Conservation (phyloP, 768 basidiomycete genomes). For the Pisolithus orientalis region DNA sequence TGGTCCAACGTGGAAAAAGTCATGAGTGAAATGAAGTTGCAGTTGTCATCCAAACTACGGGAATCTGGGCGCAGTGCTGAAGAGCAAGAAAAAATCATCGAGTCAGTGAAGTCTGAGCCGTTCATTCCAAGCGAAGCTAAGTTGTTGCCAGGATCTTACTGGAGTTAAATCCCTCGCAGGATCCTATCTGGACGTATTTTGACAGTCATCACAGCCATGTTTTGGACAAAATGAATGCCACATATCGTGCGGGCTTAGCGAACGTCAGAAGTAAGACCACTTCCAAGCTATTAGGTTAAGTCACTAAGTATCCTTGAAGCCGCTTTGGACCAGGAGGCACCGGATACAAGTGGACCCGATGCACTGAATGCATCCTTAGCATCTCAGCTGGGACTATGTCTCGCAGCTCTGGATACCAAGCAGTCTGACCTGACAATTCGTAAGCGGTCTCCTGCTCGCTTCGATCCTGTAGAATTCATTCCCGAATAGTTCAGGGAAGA, state of each 20-base stretch:
- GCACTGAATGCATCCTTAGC: conserved; percentile 40
- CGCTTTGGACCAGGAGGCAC: conserved; percentile 36
- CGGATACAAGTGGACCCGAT: conserved; percentile 31
- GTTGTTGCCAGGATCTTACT: conserved; percentile 61
- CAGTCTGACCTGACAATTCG: conserved; percentile 57
- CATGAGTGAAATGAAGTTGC: conserved; percentile 83
- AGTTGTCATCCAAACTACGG: conserved; percentile 71
- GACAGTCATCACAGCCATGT: conserved; percentile 90
- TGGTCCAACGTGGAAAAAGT: conserved; percentile 94
- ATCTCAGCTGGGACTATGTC: conserved; percentile 52
- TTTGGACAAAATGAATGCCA: conserved; percentile 64
- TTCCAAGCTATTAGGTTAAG: conserved; percentile 5
- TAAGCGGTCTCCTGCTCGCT: conserved; percentile 25
- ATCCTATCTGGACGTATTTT: conserved; percentile 94
- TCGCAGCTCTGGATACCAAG: conserved; percentile 56
- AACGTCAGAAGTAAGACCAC: conserved; percentile 40
- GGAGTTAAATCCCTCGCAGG: conserved; percentile 80
- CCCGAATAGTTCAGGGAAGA: conserved; percentile 51
- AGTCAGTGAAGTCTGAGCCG: conserved; percentile 44
- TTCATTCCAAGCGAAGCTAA: neutral
- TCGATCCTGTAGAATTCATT: neutral
- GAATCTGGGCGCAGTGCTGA: conserved; percentile 78
- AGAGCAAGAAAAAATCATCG: conserved; percentile 95
- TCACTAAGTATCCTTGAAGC: conserved; percentile 28
- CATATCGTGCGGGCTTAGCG: conserved; percentile 47